Evolutionary conservation across 129 eudicot genomes (phyloP).

Genomic region (Scalesia atractyloides): DNA sequence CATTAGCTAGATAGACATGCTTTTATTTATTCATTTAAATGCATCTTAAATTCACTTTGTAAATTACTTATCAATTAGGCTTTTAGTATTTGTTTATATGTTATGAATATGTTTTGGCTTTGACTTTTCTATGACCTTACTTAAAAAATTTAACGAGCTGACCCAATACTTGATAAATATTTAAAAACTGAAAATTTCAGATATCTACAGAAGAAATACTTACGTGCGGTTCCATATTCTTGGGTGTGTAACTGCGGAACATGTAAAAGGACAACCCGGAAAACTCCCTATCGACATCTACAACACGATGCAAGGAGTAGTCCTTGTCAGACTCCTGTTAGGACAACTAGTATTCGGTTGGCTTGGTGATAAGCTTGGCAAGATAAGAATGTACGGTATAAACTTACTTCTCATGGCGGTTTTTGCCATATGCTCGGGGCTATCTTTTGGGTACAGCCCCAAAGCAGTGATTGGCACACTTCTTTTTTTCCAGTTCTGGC

Average conservation of each 20-base stretch:
- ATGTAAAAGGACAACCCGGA: constrained; percentile 30
- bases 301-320: constrained; percentile 45
- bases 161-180: no score
- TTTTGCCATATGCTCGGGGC: constrained; percentile 55
- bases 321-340: constrained; percentile 44
- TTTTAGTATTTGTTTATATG: no score
- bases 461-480: constrained; percentile 46
- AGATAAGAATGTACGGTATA: constrained; percentile 31
- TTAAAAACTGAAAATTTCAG: no score
- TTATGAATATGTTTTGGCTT: no score
- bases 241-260: neutral
- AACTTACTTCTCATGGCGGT: constrained; percentile 50
- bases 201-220: no score
- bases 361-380: constrained; percentile 45
- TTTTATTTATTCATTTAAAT: no score
- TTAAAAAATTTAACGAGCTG: no score
- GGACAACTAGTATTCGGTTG: constrained; percentile 61
- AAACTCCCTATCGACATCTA: constrained; percentile 39
- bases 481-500: constrained; percentile 3
- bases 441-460: constrained; percentile 47
- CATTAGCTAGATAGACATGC: no score
- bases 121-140: no score
- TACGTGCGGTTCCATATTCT: no score
- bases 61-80: no score
- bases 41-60: no score